Evolutionary conservation across 2,329 filamentous ascomycete species (phyloP).

Genomic region (Diaporthe sp.): DNA sequence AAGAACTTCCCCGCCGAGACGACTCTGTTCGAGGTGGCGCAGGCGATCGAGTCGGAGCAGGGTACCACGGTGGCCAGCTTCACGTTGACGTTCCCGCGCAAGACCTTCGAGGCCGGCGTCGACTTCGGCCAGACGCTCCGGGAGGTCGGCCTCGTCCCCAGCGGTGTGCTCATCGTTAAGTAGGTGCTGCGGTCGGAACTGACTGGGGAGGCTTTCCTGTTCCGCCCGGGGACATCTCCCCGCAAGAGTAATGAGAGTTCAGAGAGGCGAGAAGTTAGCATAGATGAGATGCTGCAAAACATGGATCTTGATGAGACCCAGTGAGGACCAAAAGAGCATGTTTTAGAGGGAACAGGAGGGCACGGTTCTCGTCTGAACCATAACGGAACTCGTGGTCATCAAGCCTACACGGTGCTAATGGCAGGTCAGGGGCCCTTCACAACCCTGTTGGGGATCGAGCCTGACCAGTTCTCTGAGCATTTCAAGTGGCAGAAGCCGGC

Average conservation of each 20-base stretch:
- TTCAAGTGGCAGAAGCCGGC: background rate
- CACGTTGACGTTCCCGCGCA: conserved; percentile 87
- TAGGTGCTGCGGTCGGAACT: conserved; percentile 48
- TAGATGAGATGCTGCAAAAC: conserved; percentile 2
- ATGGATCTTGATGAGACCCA: background rate
- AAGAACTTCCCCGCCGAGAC: conserved; percentile 92
- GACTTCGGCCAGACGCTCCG: conserved; percentile 94
- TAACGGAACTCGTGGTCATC: background rate
- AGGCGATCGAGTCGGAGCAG: conserved; percentile 79
- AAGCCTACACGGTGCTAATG: background rate
- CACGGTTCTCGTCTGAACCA: background rate
- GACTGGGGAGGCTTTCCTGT: background rate
- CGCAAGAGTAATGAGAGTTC: background rate
- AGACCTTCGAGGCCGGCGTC: conserved; percentile 76
- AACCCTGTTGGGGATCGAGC: background rate
- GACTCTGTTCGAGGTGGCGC: conserved; percentile 92
- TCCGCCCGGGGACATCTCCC: background rate
- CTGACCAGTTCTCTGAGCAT: background rate
- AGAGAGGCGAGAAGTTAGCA: background rate
- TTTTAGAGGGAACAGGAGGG: background rate
- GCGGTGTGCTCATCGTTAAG: conserved; percentile 86
- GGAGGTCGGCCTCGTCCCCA: conserved; percentile 91
- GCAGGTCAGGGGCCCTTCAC: background rate
- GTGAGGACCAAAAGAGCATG: background rate
- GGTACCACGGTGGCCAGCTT: conserved; percentile 82